These are phyloP conservation scores for Saccharomycodes ludwigii DNA, from an alignment of 805 yeast genomes.

Conservation along the genomic window DNA sequence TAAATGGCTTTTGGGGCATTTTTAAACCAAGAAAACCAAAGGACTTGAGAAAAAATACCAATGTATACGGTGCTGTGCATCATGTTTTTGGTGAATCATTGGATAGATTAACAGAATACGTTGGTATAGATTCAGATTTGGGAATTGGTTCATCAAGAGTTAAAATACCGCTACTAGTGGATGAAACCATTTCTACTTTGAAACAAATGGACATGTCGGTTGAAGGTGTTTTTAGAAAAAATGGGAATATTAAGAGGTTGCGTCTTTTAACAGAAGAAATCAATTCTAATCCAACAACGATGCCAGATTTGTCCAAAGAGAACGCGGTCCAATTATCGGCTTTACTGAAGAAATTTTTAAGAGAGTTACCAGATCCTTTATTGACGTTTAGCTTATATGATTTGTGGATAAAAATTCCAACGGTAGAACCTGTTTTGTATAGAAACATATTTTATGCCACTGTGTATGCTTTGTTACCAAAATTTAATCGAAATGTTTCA, in stretches of 20 bases:
- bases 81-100: constrained; percentile 74
- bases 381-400: constrained; percentile 66
- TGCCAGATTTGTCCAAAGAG: constrained; percentile 62
- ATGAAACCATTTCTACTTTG: constrained; percentile 73
- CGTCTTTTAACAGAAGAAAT: constrained; percentile 62
- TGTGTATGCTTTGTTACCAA: constrained; percentile 72
- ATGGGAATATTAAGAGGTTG: constrained; percentile 82
- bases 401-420: constrained; percentile 65
- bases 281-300: constrained; percentile 57
- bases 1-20: background rate
- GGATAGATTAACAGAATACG: constrained; percentile 48
- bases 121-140: constrained; percentile 73
- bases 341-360: constrained; percentile 72
- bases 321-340: constrained; percentile 91
- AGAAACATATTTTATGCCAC: constrained; percentile 39
- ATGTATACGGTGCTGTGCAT: constrained; percentile 3
- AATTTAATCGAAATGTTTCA: constrained; percentile 67
- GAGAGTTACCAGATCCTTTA: constrained; percentile 89
- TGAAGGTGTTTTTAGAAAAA: constrained; percentile 92
- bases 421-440: constrained; percentile 33
- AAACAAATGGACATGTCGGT: constrained; percentile 87
- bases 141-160: constrained; percentile 77
- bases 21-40: constrained; percentile 10
- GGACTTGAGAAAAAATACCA: constrained; percentile 4
- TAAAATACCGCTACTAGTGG: constrained; percentile 74